These are phyloP conservation scores for Neonectria coccinea DNA, from an alignment of 2,329 filamentous ascomycete genomes.

Conservation along the genomic window DNA sequence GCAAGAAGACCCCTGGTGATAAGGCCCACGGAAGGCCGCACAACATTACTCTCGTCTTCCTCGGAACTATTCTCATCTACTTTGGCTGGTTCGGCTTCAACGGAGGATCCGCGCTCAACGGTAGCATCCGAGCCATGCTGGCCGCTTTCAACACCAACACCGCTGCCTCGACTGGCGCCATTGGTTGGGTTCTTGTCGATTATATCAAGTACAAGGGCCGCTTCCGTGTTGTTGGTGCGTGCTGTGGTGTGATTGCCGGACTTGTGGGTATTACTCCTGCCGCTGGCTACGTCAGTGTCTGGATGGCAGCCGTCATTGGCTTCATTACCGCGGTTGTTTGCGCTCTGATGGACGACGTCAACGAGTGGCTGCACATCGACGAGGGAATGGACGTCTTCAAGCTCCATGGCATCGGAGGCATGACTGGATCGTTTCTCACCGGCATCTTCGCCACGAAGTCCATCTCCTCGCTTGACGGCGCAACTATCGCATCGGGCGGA, in stretches of 20 bases:
- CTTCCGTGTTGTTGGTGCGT: conserved; percentile 31
- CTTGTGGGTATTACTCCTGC: conserved; percentile 70
- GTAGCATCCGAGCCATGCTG: conserved; percentile 63
- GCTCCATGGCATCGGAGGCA: conserved; percentile 69
- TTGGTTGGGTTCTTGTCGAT: conserved; percentile 65
- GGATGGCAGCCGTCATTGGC: conserved; percentile 63
- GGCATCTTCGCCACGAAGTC: conserved; percentile 65
- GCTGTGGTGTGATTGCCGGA: conserved; percentile 63
- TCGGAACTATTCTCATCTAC: conserved; percentile 74
- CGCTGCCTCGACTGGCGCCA: conserved; percentile 64
- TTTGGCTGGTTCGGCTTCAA: conserved; percentile 70
- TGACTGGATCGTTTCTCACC: conserved; percentile 67
- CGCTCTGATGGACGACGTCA: conserved; percentile 59
- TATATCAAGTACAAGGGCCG: conserved; percentile 59
- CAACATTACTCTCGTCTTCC: conserved; percentile 71
- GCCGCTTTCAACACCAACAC: conserved; percentile 69
- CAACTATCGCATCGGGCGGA: conserved; percentile 43
- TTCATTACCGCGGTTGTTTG: conserved; percentile 61
- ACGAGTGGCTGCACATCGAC: conserved; percentile 65
- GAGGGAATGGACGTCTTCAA: conserved; percentile 71
- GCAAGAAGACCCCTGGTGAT: conserved; percentile 60
- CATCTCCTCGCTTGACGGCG: conserved; percentile 65
- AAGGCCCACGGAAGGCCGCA: conserved; percentile 62
- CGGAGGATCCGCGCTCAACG: conserved; percentile 62
- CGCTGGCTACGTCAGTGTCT: conserved; percentile 65